phyloP scores from a whole-genome alignment of 1,139 yeast genomes.

The Zhuliangozyma parablackwelliae region DNA sequence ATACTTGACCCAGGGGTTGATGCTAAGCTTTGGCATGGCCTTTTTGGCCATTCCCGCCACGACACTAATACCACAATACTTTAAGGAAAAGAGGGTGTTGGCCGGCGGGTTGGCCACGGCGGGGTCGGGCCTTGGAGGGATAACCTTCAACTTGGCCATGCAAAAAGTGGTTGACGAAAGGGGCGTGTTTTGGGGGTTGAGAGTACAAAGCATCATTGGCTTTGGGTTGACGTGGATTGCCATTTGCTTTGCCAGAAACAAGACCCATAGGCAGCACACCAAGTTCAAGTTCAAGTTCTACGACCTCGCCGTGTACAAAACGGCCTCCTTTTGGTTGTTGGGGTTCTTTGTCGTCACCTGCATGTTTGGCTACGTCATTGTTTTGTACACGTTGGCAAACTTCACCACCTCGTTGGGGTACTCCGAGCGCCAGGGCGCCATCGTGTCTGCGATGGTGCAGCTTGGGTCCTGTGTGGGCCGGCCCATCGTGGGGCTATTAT shows the following conservation, averaged over 20 bases:
- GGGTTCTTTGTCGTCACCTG: slow-evolving; percentile 33
- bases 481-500: slow-evolving; percentile 35
- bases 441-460: slow-evolving; percentile 43
- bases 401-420: slow-evolving; percentile 45
- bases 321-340: slow-evolving; percentile 29
- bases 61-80: slow-evolving; percentile 49
- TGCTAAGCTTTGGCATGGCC: slow-evolving; percentile 49
- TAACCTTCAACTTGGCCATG: slow-evolving; percentile 40
- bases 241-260: slow-evolving; percentile 19
- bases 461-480: slow-evolving; percentile 40
- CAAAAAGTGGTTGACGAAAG: slow-evolving; percentile 25
- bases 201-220: slow-evolving; percentile 34
- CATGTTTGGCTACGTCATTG: slow-evolving; percentile 43
- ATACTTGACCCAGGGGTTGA: slow-evolving; percentile 48
- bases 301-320: slow-evolving; percentile 24
- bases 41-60: slow-evolving; percentile 40
- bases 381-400: slow-evolving; percentile 42
- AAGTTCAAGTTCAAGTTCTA: slow-evolving; percentile 32
- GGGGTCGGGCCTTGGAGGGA: slow-evolving; percentile 64
- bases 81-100: slow-evolving; percentile 48
- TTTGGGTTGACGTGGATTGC: slow-evolving; percentile 31
- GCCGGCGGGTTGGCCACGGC: slow-evolving; percentile 57
- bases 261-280: slow-evolving; percentile 13
- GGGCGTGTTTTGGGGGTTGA: slow-evolving; percentile 31
- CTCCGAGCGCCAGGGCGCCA: slow-evolving; percentile 33